Conservation (phyloP, 2,329 filamentous ascomycete species). For the Monilinia aucupariae region DNA sequence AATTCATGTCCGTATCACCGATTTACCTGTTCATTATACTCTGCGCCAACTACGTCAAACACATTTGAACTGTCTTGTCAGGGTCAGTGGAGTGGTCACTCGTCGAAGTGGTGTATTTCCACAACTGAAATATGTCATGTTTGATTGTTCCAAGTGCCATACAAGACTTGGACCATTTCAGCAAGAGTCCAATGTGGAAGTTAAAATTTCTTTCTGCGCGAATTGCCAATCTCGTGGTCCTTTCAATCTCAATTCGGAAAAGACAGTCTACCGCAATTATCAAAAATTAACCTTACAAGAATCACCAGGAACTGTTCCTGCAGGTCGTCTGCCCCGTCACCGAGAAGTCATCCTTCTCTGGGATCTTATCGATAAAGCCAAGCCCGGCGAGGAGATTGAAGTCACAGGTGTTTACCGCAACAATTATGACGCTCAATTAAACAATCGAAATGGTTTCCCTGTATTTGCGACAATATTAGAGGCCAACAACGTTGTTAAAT, state of each 20-base stretch:
- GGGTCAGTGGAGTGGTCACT: conserved; percentile 92
- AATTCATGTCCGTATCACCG: conserved; percentile 94
- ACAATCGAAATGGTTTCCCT: conserved; percentile 97
- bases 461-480: conserved; percentile 97
- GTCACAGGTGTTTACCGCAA: conserved; percentile 96
- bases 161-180: conserved; percentile 92
- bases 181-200: conserved; percentile 92
- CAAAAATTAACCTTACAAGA: conserved; percentile 97
- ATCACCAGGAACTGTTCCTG: conserved; percentile 92
- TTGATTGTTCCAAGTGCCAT: conserved; percentile 91
- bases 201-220: conserved; percentile 94
- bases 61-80: conserved; percentile 91
- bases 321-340: conserved; percentile 86
- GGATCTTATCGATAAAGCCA: conserved; percentile 93
- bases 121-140: conserved; percentile 97
- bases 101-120: conserved; percentile 92
- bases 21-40: conserved; percentile 90
- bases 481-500: conserved; percentile 94
- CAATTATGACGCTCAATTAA: conserved; percentile 95
- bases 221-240: conserved; percentile 93
- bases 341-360: conserved; percentile 93
- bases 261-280: conserved; percentile 97
- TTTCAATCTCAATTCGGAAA: conserved; percentile 92
- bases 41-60: conserved; percentile 90
- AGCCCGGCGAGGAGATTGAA: conserved; percentile 96